phyloP scores from a whole-genome alignment of 768 basidiomycete genomes.

The Hemileccinum rubropunctum region DNA sequence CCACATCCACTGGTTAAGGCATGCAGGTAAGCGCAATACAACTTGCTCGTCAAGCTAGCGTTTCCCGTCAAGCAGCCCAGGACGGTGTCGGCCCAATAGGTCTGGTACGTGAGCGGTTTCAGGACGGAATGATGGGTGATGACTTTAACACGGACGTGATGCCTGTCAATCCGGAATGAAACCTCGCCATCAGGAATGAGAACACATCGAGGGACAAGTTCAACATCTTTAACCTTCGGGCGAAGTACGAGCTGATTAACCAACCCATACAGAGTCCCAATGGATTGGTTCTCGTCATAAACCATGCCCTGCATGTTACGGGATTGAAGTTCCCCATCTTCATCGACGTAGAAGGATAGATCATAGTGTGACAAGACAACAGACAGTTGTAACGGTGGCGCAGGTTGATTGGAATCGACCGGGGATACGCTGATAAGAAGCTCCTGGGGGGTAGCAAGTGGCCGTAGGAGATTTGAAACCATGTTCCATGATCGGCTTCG shows the following conservation, averaged over 20 bases:
- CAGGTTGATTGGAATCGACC: constrained; percentile 30
- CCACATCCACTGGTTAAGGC: constrained; percentile 38
- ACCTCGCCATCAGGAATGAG: constrained; percentile 37
- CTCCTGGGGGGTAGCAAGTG: constrained; percentile 13
- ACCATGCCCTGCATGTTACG: no score
- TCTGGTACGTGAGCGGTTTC: constrained; percentile 14
- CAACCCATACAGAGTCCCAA: constrained; percentile 45
- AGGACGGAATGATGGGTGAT: neutral
- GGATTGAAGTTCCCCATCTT: no score
- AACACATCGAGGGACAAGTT: constrained; percentile 12
- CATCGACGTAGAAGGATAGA: no score
- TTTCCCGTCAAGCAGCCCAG: constrained; percentile 22
- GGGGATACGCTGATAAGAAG: neutral
- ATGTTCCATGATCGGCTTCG: constrained; percentile 24
- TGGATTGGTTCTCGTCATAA: no score
- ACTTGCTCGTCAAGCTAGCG: constrained; percentile 16
- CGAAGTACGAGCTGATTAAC: constrained; percentile 39
- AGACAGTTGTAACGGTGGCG: no score
- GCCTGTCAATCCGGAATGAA: constrained; percentile 29
- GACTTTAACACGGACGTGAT: constrained; percentile 10
- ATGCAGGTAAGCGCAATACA: constrained; percentile 43
- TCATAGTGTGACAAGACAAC: no score
- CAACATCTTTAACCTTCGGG: constrained; percentile 7
- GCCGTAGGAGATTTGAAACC: constrained; percentile 20
- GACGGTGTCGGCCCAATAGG: constrained; percentile 26